These are phyloP conservation scores for Mallotus japonicus DNA, from an alignment of 441 rosid species.

Conservation along the genomic window DNA sequence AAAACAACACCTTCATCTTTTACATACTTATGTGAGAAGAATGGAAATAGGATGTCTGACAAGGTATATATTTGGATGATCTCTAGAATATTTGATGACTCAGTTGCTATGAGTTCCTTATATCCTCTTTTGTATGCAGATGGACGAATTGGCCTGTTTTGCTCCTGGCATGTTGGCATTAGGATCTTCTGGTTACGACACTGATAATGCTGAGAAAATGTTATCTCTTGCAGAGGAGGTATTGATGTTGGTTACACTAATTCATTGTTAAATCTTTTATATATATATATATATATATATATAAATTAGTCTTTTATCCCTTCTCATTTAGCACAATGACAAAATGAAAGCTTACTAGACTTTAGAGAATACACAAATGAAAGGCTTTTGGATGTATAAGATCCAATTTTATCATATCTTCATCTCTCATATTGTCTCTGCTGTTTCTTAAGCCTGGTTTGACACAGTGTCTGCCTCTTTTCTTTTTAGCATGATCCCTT, in stretches of 20 bases:
- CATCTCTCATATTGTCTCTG: too few species aligned
- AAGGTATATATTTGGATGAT: slow-evolving; percentile 50
- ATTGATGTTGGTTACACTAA: background rate
- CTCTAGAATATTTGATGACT: background rate
- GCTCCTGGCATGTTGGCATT: slow-evolving; percentile 99
- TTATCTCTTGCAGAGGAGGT: slow-evolving; percentile 96
- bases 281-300: too few species aligned
- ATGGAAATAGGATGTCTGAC: slow-evolving; percentile 53
- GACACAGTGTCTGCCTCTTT: too few species aligned
- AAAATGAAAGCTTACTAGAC: background rate
- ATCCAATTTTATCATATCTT: too few species aligned
- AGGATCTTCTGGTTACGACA: slow-evolving; percentile 81
- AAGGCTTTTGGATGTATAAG: background rate
- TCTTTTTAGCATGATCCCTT: too few species aligned
- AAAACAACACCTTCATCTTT: slow-evolving; percentile 80
- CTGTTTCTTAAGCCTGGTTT: too few species aligned
- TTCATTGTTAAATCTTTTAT: background rate
- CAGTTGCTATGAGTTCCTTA: background rate
- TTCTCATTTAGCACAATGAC: background rate
- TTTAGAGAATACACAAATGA: background rate
- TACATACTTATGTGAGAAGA: slow-evolving; percentile 87
- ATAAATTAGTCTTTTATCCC: background rate
- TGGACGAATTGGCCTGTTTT: slow-evolving; percentile 99
- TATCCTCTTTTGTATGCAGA: slow-evolving; percentile 46
- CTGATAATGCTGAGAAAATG: slow-evolving; percentile 59